Base-by-base conservation (phyloP, 176 grass and related monocot species). In the Elymus sibiricus region DNA sequence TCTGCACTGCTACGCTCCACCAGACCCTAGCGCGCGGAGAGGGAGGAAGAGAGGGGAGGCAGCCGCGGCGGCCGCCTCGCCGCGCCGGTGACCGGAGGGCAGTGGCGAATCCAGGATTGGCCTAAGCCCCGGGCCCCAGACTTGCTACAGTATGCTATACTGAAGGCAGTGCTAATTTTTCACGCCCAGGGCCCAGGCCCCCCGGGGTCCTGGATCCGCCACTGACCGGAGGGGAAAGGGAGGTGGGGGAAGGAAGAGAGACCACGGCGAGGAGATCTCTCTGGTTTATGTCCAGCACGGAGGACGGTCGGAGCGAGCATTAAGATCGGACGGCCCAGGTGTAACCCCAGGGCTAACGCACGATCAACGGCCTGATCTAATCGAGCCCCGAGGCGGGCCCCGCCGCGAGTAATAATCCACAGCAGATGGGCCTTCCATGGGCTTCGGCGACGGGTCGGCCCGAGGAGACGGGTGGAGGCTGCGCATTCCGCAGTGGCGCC, bases 251-350 rank as follows among this genome's bases (percentile, higher is more conserved):
- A 46, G 65, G 28, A 11, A 22, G 8, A 11, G 11, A 11, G 19
- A 24, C 42, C 12, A 40, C 49, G 32, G 29, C 66, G 7, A 46
- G 62, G 26, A 32, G 32, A 43, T 37, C 58, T 64, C 43, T 19
- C 42, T 3, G 15, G 28, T 7, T 39, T 34, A 28, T 35, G 6
- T 68, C 63, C 4, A 14, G 6, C 17, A 21, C 16, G 53, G 12
- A 72, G 37, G 37, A 7, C 76, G 79, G 70, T 0, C 9, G 1
- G 17, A 59, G 9, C 17, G 12, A 16, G 5, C 1, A 7, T 8
- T 31, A 19, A 5, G 79, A 88, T 88, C 86, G 28, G 49, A 88
- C 86, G 38, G 84, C 14, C 32, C 0, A 38, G 14, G 8, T 28
- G 1, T 2, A 4, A 22, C 53, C 8, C 32, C 29, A 25, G 37